Conservation (phyloP, 306 rosid genomes). For the Pachyrhizus erosus region DNA sequence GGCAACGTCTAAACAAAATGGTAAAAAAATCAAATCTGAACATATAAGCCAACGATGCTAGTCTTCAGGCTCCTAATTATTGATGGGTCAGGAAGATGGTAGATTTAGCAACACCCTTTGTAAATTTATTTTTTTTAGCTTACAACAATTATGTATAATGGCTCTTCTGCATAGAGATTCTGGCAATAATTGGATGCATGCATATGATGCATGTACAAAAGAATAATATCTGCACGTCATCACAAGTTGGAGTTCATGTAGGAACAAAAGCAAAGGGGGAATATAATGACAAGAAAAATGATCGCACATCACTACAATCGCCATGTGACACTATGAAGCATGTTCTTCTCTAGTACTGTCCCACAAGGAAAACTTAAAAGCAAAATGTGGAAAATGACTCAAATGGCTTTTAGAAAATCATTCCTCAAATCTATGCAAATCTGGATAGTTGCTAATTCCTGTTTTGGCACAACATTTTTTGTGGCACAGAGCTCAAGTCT, state of each 20-base stretch:
- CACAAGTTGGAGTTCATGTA: conserved; percentile 46
- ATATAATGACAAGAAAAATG: conserved; percentile 46
- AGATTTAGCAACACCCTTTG: conserved; percentile 44
- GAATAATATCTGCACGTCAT: conserved; percentile 41
- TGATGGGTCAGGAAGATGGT: conserved; percentile 47
- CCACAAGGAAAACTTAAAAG: conserved; percentile 25
- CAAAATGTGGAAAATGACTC: conserved; percentile 42
- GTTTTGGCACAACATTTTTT: neutral
- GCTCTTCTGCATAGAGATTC: conserved; percentile 46
- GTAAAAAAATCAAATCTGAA: conserved; percentile 21
- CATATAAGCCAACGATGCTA: conserved; percentile 17
- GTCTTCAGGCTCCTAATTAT: conserved; percentile 38
- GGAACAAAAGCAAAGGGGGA: conserved; percentile 36
- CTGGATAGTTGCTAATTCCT: conserved; percentile 28
- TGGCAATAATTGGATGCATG: conserved; percentile 41
- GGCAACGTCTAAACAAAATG: conserved; percentile 21
- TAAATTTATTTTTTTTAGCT: neutral
- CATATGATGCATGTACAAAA: conserved; percentile 35
- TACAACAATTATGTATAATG: conserved; percentile 19
- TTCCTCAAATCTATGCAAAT: conserved; percentile 38
- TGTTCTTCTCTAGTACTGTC: conserved; percentile 30
- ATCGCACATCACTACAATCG: conserved; percentile 32
- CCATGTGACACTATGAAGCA: conserved; percentile 58
- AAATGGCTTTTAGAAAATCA: conserved; percentile 16
- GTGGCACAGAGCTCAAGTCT: conserved; percentile 29